Conservation (phyloP, 2,329 filamentous ascomycete species). For the Sclerotinia spermophila region DNA sequence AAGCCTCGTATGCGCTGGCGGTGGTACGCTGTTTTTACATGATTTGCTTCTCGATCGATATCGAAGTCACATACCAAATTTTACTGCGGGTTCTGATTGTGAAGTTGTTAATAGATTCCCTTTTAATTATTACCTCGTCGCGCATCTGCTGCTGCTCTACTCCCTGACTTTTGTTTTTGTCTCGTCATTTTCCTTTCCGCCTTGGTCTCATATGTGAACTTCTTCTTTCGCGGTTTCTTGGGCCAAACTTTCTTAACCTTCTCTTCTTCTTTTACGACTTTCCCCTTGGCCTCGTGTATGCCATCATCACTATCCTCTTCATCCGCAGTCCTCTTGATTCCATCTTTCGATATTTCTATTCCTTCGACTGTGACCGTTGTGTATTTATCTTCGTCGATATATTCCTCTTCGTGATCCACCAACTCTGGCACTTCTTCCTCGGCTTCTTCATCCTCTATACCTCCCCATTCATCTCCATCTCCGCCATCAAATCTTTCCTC, state of each 20-base stretch:
- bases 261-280: constrained; percentile 37
- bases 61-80: constrained; percentile 28
- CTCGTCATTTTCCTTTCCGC: constrained; percentile 71
- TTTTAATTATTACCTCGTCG: constrained; percentile 34
- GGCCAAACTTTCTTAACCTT: constrained; percentile 45
- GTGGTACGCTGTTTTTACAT: constrained; percentile 30
- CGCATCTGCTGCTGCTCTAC: constrained; percentile 39
- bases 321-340: constrained; percentile 55
- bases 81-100: constrained; percentile 20
- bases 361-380: constrained; percentile 93
- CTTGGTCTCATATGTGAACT: constrained; percentile 91
- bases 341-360: constrained; percentile 74
- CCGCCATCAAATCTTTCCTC: constrained; percentile 37
- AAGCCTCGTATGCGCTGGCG: constrained; percentile 32
- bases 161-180: constrained; percentile 68
- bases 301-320: constrained; percentile 38
- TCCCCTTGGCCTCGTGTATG: constrained; percentile 36
- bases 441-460: constrained; percentile 43
- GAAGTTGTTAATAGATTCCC: constrained; percentile 19
- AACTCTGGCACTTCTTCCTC: constrained; percentile 57
- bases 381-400: constrained; percentile 92
- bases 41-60: constrained; percentile 29
- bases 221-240: constrained; percentile 76
- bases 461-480: constrained; percentile 39
- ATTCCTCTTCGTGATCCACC: constrained; percentile 80